Evolutionary conservation across 208 protist species (phyloP).

Genomic region (Acanthamoeba comandoni): DNA sequence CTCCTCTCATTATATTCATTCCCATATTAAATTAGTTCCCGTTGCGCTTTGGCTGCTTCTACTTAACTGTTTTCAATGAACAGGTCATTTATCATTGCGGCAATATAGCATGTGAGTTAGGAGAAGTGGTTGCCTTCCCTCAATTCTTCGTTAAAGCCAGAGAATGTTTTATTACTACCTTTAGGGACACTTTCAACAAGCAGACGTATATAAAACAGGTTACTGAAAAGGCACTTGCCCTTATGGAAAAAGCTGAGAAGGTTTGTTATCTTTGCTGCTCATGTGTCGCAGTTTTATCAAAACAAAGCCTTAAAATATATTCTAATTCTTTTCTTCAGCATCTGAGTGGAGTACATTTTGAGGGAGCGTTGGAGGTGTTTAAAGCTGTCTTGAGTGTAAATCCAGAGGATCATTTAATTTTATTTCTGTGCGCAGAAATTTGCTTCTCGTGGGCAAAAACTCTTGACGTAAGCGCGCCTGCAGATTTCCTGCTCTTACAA

Average conservation of each 20-base stretch:
- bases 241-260: slow-evolving; percentile 69
- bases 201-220: slow-evolving; percentile 48
- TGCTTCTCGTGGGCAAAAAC: slow-evolving; percentile 64
- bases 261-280: slow-evolving; percentile 1
- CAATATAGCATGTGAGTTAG: slow-evolving; percentile 70
- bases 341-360: slow-evolving; percentile 40
- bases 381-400: slow-evolving; percentile 45
- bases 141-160: slow-evolving; percentile 67
- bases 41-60: too few species aligned
- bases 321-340: background rate
- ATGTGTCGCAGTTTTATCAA: too few species aligned
- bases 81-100: slow-evolving; percentile 55
- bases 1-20: too few species aligned
- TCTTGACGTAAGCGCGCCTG: background rate
- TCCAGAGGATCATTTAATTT: slow-evolving; percentile 33
- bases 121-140: slow-evolving; percentile 21
- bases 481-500: too few species aligned
- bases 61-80: background rate
- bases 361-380: slow-evolving; percentile 68
- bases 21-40: too few species aligned
- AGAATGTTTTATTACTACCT: slow-evolving; percentile 49
- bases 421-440: slow-evolving; percentile 73
- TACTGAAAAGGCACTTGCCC: slow-evolving; percentile 43
- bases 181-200: background rate
- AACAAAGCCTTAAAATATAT: background rate